Base-by-base conservation (phyloP, 1,284 basidiomycete species). In the Rhodotorula mucilaginosa region DNA sequence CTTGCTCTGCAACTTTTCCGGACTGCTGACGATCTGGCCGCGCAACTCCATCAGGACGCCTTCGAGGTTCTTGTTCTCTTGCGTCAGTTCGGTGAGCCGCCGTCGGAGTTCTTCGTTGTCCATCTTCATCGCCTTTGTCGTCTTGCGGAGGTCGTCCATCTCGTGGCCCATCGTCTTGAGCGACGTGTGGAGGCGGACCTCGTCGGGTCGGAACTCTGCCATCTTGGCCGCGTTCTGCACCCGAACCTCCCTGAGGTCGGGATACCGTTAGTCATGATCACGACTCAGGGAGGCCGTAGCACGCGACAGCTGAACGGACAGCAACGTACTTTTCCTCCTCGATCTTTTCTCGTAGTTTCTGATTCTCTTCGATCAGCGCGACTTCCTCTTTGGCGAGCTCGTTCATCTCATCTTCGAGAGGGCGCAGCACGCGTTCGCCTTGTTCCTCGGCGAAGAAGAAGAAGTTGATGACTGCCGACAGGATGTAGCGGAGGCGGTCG, bases 391-490 rank as follows among this genome's bases (percentile, higher is more conserved):
- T 48, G 5, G 60, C 65, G 21, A 74, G 51, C 16, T 67, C 61
- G 18, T 69, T 69, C n/a, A 71, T 59, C 61, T 76, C 73, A 19
- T 88, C 85, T 44, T 86, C 84, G n/a, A 92, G 81, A 21, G 85
- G 84, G 63, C 83, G 83, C 26, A 90, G 82, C 68, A 89, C 87
- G 2, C 84, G 80, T 52, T 85, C 84, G 74, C 49, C 65, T 77
- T 88, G 88, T 76, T 92, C 89, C 74, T 90, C 88, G 44, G 88
- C 88, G 80, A 95, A 96, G 81, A 92, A 92, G 80, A 92, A 87
- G 81, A 94, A 93, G 82, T 97, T 97, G 83, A 95, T 89, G 73
- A 97, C 89, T 0, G 90, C 93, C 54, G 91, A 92, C 69, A 97
- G 85, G 58, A 91, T 84, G 61, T 86, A 84, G 21, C 88, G 84